Conservation (phyloP, 2,329 filamentous ascomycete species). For the Amauroascus verrucosus region DNA sequence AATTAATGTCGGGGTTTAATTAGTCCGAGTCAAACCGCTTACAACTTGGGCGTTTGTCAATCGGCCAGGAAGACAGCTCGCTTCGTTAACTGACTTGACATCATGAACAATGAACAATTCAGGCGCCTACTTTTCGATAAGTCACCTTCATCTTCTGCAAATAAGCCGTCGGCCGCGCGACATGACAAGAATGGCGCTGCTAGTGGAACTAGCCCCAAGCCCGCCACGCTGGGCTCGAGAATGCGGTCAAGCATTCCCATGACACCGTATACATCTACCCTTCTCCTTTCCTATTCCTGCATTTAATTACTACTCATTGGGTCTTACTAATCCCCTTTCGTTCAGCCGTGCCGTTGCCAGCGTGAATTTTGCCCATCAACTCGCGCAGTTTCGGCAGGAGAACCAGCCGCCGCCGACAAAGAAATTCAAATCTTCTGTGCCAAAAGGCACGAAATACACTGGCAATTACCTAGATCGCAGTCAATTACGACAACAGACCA, state of each 20-base stretch:
- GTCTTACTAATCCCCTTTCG: background rate
- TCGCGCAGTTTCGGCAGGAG: constrained; percentile 60
- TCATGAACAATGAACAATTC: constrained; percentile 95
- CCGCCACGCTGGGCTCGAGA: constrained; percentile 58
- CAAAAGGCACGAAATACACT: constrained; percentile 71
- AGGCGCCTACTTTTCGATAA: constrained; percentile 61
- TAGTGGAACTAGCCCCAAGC: constrained; percentile 30
- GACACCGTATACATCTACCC: constrained; percentile 62
- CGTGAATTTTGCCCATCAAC: constrained; percentile 70
- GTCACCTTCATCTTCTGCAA: constrained; percentile 31
- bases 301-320: constrained; percentile 8
- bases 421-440: constrained; percentile 64
- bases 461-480: constrained; percentile 78
- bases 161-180: constrained; percentile 16
- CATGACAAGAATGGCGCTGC: constrained; percentile 13
- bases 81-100: background rate
- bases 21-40: no score
- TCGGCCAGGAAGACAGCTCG: no score
- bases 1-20: no score
- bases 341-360: constrained; percentile 55
- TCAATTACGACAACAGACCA: constrained; percentile 48
- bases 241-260: constrained; percentile 77
- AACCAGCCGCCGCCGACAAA: constrained; percentile 49
- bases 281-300: background rate
- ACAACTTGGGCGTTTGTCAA: no score